A percentile compares a stretch with the other conserved stretches of the same genome.
These are phyloP conservation scores for Golubevia pallescens DNA, from an alignment of 1,284 basidiomycete genomes.

Conservation along the genomic window DNA sequence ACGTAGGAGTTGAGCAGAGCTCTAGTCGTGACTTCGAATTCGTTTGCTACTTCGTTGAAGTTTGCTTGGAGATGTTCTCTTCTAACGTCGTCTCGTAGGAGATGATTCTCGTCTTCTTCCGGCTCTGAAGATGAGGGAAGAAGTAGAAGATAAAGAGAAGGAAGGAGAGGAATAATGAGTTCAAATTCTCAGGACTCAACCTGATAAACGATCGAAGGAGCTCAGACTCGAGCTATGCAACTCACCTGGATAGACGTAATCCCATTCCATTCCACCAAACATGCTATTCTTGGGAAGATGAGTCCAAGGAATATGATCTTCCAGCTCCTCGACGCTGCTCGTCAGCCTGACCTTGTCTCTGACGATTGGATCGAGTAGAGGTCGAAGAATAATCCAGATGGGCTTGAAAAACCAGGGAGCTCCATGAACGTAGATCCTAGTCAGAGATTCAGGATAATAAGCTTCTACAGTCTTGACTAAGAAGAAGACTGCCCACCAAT, in stretches of 20 bases:
- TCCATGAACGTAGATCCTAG: constrained; percentile 49
- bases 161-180: not conserved
- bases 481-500: constrained; percentile 49
- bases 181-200: not conserved
- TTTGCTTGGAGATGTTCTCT: constrained; percentile 18
- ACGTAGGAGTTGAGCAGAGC: constrained; percentile 29
- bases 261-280: constrained; percentile 40
- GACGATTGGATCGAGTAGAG: constrained; percentile 51
- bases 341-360: constrained; percentile 53
- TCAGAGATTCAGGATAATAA: constrained; percentile 48
- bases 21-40: constrained; percentile 42
- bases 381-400: constrained; percentile 51
- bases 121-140: constrained; percentile 17
- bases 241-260: constrained; percentile 24
- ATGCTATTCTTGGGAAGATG: constrained; percentile 37
- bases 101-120: constrained; percentile 34
- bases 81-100: constrained; percentile 23
- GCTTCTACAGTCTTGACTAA: constrained; percentile 57
- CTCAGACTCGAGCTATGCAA: not conserved
- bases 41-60: constrained; percentile 24
- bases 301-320: constrained; percentile 32
- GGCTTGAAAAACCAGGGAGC: constrained; percentile 59
- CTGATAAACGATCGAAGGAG: not conserved
- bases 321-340: constrained; percentile 37
- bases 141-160: not conserved